phyloP scores from a whole-genome alignment of 2,329 filamentous ascomycete genomes.

The Aspergillus novoparasiticus region DNA sequence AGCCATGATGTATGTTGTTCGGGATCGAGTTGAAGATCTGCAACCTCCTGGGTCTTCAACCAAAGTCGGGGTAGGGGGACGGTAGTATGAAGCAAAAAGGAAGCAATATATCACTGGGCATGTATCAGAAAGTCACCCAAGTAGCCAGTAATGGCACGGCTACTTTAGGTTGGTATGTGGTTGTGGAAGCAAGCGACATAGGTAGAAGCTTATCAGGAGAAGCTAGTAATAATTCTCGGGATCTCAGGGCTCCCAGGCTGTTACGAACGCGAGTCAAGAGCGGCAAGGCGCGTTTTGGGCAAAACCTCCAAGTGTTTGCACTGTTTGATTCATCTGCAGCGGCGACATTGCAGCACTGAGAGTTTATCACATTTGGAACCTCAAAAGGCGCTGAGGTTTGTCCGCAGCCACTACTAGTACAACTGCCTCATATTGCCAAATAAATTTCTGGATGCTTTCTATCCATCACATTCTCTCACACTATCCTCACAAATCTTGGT shows the following conservation, averaged over 20 bases:
- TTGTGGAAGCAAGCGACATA: not conserved
- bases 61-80: not conserved
- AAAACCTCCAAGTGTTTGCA: constrained; percentile 3
- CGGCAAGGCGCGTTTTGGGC: constrained; percentile 5
- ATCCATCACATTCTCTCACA: not conserved
- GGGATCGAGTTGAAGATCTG: constrained; percentile 13
- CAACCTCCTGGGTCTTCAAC: not conserved
- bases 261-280: constrained; percentile 3
- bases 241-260: not conserved
- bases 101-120: not conserved
- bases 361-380: not conserved
- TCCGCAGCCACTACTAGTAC: not conserved
- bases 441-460: no score
- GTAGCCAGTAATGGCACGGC: not conserved
- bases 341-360: not conserved
- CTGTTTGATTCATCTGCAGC: not conserved
- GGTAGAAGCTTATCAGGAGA: not conserved
- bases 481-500: not conserved
- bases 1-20: constrained; percentile 52
- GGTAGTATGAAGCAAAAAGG: not conserved
- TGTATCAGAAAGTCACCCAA: not conserved
- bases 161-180: not conserved
- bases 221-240: not conserved
- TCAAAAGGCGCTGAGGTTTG: not conserved
- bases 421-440: not conserved